Evolutionary conservation across 2,329 filamentous ascomycete species (phyloP).

Genomic region (Fusarium globosum): DNA sequence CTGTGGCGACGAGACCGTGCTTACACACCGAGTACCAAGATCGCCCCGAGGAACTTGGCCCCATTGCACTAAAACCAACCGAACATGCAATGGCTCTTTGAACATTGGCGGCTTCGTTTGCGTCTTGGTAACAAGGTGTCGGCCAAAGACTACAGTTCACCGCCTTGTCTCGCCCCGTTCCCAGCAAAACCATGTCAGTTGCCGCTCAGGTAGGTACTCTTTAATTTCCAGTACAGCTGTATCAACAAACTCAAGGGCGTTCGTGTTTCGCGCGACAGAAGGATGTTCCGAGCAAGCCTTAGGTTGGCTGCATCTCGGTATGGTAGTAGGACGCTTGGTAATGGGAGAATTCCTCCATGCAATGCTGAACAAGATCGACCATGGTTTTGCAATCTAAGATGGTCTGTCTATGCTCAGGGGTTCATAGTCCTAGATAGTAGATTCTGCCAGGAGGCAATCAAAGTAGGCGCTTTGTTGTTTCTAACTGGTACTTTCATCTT

Average conservation of each 20-base stretch:
- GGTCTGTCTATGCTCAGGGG: neutral
- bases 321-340: neutral
- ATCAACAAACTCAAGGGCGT: neutral
- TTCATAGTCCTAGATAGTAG: neutral
- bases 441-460: neutral
- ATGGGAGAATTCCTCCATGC: neutral
- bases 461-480: neutral
- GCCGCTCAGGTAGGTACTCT: neutral
- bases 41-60: neutral
- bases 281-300: neutral
- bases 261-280: neutral
- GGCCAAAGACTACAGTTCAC: neutral
- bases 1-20: constrained; percentile 2
- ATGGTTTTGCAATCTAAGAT: neutral
- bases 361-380: neutral
- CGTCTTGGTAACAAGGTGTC: neutral
- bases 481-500: neutral
- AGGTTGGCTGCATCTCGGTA: neutral
- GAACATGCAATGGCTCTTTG: too few species aligned
- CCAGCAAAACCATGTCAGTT: neutral
- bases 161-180: neutral
- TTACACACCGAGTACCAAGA: neutral
- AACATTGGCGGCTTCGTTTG: neutral
- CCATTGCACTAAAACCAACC: neutral
- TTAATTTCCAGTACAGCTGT: neutral